Evolutionary conservation across 2,329 filamentous ascomycete genomes (phyloP), one percentile per base, ranked within the genome.

Genomic region (Xylariaceae sp.): DNA sequence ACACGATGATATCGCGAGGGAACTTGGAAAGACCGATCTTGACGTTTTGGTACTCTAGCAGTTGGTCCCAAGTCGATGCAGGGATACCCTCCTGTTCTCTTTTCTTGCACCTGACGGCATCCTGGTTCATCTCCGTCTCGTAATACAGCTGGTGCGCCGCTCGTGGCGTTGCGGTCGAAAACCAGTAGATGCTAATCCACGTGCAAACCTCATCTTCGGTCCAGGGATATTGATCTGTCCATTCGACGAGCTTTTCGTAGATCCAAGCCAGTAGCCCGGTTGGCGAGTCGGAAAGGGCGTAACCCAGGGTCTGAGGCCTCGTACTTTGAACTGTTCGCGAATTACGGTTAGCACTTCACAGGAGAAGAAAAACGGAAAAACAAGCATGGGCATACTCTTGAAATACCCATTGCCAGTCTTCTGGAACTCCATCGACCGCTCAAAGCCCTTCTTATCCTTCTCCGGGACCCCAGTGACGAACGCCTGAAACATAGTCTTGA

Each of bases 191-290:
- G 45, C 75, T 81, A 0, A 90, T 68, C 88, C 87, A 92, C 0
- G 83, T 87, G 19, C 89, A 68, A 6, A 91, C 77, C 68, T 91
- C 87, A 45, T 90, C 85, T 49, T 89, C 83, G 0, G 81, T 85
- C 87, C 86, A 91, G 0, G 77, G 70, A 61, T 90, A 90, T 1
- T 56, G 60, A 58, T 91, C 87, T 0, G 83, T 85, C 88, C 87
- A 92, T 57, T 86, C 82, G 50, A 83, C 78, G 18, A 92, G 69
- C 64, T 92, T 92, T 68, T 92, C 89, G 56, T 87, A 87, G 31
- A 92, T 81, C 89, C 89, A 92, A 0, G 85, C 81, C 1, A 92
- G 71, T 5, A 91, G 68, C 0, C 77, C 86, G 0, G 87, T 77
- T 0, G 88, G 89, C 5, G 78, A 83, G 63, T 90, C 86, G 0